A percentile compares a stretch with the other conserved stretches of the same genome.
Evolutionary conservation across 2,329 filamentous ascomycete species (phyloP).

Genomic region (Westerdykella aurantiaca): DNA sequence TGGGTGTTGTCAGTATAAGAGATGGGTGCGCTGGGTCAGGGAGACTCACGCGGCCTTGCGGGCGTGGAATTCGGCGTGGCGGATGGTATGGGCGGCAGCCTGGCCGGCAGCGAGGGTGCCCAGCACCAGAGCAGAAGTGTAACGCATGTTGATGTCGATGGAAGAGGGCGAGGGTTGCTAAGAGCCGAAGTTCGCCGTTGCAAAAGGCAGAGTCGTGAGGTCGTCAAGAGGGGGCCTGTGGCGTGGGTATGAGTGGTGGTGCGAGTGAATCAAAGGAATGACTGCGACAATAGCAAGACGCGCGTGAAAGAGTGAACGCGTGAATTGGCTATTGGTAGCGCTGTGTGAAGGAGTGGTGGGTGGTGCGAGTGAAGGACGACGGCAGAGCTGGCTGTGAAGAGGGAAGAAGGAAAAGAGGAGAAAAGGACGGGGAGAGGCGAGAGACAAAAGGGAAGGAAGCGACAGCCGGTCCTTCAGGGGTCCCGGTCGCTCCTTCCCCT

Average conservation of each 20-base stretch:
- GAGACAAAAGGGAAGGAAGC: slow-evolving; percentile 9
- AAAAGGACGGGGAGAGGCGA: slow-evolving; percentile 12
- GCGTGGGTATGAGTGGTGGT: background rate
- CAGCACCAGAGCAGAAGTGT: slow-evolving; percentile 33
- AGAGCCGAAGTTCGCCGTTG: background rate
- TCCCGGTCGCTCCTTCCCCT: slow-evolving; percentile 14
- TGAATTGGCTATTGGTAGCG: slow-evolving; percentile 20
- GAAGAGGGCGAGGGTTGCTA: slow-evolving; percentile 2
- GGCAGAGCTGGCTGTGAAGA: slow-evolving; percentile 5
- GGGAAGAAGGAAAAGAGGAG: slow-evolving; percentile 10
- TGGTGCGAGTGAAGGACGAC: slow-evolving; percentile 19
- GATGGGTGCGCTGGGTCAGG: background rate
- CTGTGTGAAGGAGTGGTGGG: slow-evolving; percentile 11
- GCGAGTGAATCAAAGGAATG: slow-evolving; percentile 18
- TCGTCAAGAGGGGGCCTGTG: background rate
- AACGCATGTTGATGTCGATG: slow-evolving; percentile 25
- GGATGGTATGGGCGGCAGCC: slow-evolving; percentile 27
- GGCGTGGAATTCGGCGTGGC: slow-evolving; percentile 35
- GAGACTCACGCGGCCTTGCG: slow-evolving; percentile 29
- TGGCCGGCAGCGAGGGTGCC: slow-evolving; percentile 34
- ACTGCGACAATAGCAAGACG: slow-evolving; percentile 19
- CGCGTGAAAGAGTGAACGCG: slow-evolving; percentile 39
- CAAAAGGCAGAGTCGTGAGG: background rate
- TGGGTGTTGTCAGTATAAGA: slow-evolving; percentile 11
- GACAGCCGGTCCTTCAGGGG: slow-evolving; percentile 12